Percentiles rank a stretch among this genome's conserved stretches.
These are phyloP conservation scores for Adiantum capillusveneris DNA, from an alignment of 75 land plant species.

Conservation along the genomic window DNA sequence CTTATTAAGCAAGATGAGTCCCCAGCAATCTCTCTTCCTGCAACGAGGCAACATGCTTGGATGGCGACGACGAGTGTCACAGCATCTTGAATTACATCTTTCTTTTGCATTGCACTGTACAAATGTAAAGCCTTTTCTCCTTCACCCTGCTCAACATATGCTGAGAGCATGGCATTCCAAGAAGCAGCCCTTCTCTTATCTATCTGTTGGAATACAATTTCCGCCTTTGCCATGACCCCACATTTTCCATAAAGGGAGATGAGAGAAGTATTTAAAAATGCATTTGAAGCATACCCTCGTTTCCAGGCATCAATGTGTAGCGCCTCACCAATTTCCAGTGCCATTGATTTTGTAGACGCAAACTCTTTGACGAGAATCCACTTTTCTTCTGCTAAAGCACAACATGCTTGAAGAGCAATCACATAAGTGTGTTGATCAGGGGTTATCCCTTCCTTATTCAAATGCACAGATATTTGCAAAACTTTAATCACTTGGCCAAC, in stretches of 20 bases:
- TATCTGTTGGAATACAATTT: neutral
- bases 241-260: neutral
- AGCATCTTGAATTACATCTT: slow-evolving; percentile 11
- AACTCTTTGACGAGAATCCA: neutral
- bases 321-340: neutral
- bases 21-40: neutral
- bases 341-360: neutral
- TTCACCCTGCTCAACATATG: neutral
- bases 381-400: neutral
- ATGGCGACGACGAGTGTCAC: slow-evolving; percentile 15
- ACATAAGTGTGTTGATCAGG: slow-evolving; percentile 45
- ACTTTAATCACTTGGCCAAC: slow-evolving; percentile 34
- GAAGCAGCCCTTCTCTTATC: neutral
- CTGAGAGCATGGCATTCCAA: slow-evolving; percentile 1
- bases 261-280: neutral
- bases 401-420: slow-evolving; percentile 1
- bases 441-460: slow-evolving; percentile 26
- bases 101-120: slow-evolving; percentile 18
- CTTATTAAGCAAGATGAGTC: neutral
- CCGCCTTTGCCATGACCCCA: neutral
- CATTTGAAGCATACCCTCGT: neutral
- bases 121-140: slow-evolving; percentile 8
- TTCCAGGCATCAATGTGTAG: neutral
- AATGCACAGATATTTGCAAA: slow-evolving; percentile 26
- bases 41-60: slow-evolving; percentile 11